Evolutionary conservation across 805 yeast species (phyloP).

Genomic region (Kurtzmaniella cleridarum): DNA sequence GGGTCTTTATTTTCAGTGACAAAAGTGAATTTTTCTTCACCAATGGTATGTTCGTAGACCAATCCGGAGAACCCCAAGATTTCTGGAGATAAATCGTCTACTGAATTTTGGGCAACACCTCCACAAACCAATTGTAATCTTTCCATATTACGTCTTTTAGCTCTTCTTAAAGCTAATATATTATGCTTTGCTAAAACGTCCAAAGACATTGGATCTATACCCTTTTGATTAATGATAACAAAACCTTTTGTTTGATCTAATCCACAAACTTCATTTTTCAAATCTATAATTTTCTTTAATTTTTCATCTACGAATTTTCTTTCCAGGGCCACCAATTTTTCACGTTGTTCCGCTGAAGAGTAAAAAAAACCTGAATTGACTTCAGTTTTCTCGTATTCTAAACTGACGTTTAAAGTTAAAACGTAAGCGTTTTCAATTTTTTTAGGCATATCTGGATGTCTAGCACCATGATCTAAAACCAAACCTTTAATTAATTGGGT

Average conservation of each 20-base stretch:
- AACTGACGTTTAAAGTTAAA: constrained; percentile 83
- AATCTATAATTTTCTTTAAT: constrained; percentile 81
- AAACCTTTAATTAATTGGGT: constrained; percentile 82
- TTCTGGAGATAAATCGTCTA: constrained; percentile 79
- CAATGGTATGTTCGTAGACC: constrained; percentile 88
- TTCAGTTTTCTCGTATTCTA: constrained; percentile 97
- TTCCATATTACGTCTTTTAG: constrained; percentile 99
- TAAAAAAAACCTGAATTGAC: constrained; percentile 95
- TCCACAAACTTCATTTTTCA: constrained; percentile 89
- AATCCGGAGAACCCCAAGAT: constrained; percentile 84
- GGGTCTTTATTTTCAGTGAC: constrained; percentile 89
- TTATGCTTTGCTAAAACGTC: constrained; percentile 91
- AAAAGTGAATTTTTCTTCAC: constrained; percentile 96
- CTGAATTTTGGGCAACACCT: constrained; percentile 96
- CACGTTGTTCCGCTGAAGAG: constrained; percentile 93
- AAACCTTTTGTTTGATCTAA: constrained; percentile 68
- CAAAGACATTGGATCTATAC: constrained; percentile 96
- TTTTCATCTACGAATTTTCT: constrained; percentile 93
- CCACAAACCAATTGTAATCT: constrained; percentile 94
- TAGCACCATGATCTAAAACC: constrained; percentile 95
- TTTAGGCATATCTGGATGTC: constrained; percentile 99
- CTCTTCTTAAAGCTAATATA: constrained; percentile 92
- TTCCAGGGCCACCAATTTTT: constrained; percentile 88
- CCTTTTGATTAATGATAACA: constrained; percentile 95
- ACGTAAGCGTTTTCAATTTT: constrained; percentile 77